These are phyloP conservation scores for Diaporthe australafricana DNA, from an alignment of 2,329 filamentous ascomycete genomes.

Conservation along the genomic window DNA sequence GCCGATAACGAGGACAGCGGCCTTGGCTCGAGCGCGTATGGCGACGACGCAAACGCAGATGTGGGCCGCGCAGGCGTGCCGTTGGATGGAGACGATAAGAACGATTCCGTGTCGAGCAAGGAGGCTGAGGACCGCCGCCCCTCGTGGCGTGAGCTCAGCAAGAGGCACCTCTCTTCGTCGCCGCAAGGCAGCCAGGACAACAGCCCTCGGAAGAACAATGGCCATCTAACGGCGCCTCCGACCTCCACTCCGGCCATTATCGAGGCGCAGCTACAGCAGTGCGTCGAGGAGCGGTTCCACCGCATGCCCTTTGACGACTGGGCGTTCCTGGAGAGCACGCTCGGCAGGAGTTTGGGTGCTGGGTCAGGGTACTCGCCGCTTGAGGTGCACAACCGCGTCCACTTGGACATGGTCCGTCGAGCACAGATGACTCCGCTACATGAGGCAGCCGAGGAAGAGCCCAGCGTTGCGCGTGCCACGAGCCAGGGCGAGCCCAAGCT, in stretches of 20 bases:
- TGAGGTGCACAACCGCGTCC: constrained; percentile 33
- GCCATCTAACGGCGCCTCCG: neutral
- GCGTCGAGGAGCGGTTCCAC: neutral
- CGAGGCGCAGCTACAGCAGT: constrained; percentile 16
- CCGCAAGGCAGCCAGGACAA: neutral
- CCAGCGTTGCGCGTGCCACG: too few relatives aligned
- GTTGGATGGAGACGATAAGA: constrained; percentile 20
- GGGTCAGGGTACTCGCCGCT: constrained; percentile 16
- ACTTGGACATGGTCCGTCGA: constrained; percentile 26
- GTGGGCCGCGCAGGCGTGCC: neutral
- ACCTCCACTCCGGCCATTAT: neutral
- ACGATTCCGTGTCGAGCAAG: constrained; percentile 13
- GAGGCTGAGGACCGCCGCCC: constrained; percentile 2
- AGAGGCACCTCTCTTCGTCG: constrained; percentile 3
- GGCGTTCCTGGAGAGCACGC: constrained; percentile 21
- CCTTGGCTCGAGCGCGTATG: neutral
- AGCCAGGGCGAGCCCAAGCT: too few relatives aligned
- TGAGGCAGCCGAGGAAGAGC: neutral
- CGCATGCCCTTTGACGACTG: constrained; percentile 22
- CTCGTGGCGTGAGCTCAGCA: constrained; percentile 15
- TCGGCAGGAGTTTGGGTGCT: neutral
- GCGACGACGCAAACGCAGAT: neutral
- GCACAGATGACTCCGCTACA: neutral
- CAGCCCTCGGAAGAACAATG: too few relatives aligned
- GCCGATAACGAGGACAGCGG: constrained; percentile 5